Conservation (phyloP, 2,329 filamentous ascomycete species). For the Epichloe festucae region DNA sequence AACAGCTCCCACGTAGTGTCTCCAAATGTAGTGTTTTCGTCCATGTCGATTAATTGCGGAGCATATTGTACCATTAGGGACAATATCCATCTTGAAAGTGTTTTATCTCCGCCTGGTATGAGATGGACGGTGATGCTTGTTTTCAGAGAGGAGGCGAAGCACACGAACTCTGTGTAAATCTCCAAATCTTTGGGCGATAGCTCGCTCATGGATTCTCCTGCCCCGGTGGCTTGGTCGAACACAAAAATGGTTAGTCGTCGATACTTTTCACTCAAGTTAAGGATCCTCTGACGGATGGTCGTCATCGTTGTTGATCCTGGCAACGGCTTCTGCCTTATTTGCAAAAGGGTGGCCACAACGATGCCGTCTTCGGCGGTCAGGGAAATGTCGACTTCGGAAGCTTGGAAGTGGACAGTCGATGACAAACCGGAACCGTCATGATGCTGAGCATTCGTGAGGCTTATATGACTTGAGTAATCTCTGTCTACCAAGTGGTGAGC, state of each 20-base stretch:
- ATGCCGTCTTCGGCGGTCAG: conserved; percentile 57
- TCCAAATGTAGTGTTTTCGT: conserved; percentile 22
- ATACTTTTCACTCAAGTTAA: conserved; percentile 43
- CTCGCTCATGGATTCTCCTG: conserved; percentile 27
- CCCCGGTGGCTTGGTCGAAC: conserved; percentile 32
- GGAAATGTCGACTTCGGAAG: conserved; percentile 58
- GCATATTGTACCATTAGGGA: conserved; percentile 36
- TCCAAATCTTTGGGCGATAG: conserved; percentile 27
- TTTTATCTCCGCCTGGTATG: conserved; percentile 35
- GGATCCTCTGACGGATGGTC: conserved; percentile 42
- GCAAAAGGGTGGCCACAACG: conserved; percentile 57
- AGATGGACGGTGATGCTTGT: conserved; percentile 29
- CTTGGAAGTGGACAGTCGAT: conserved; percentile 14
- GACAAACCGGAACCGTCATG: conserved; percentile 5
- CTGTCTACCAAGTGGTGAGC: conserved; percentile 44
- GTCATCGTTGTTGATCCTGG: conserved; percentile 33
- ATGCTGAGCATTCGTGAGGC: conserved; percentile 20
- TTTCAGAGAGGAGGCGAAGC: conserved; percentile 31
- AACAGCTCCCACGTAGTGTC: conserved; percentile 29
- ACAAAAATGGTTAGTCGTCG: conserved; percentile 56
- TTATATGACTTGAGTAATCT: conserved; percentile 29
- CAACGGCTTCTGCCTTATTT: conserved; percentile 57
- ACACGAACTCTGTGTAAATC: conserved; percentile 36
- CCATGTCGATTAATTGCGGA: conserved; percentile 13
- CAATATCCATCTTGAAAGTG: conserved; percentile 41